Evolutionary conservation across 1,284 basidiomycete species (phyloP), one percentile per base, ranked within the genome.

Genomic region (Somion occarium): DNA sequence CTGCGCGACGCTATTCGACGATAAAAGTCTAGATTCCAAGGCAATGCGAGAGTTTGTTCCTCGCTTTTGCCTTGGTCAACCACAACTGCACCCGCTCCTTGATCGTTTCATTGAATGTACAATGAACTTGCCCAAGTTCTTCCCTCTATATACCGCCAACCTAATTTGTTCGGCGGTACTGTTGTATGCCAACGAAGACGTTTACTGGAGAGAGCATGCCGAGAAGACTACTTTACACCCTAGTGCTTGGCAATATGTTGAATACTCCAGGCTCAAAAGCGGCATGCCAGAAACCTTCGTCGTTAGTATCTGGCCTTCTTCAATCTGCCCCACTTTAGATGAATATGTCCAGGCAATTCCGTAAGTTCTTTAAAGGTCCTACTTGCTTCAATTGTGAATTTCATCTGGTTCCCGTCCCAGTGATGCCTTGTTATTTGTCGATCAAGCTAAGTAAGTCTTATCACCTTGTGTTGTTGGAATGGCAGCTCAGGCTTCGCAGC

Each of bases 61-160:
- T 11, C 25, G 49, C 12, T 19, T 45, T 7, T 51, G 20, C 37
- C 2, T 12, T 3, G 44, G 49, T 11, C 4, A 38, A 34, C 49
- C 49, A 4, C 49, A 51, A 37, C 44, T 46, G 3, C 43, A 51
- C 39, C 49, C 49, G 15, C 11, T 46, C 23, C 44, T 51, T 12
- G 23, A 45, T 7, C 13, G 22, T 15, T 41, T 51, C 15, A 20
- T 51, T n/a, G 44, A 51, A 24, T 7, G 5, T 12, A 19, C 30
- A 19, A 45, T 20, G 3, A 26, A 7, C 5, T 13, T 44, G 13
- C 48, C 27, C 22, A 25, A 43, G 24, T 38, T 43, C 30, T 50
- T 15, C 26, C 23, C 48, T 9, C 23, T 41, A 20, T 50, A 50
- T 22, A 34, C n/a, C 15, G 22, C 41, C 19, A 50, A 50, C 26